A percentile compares a stretch with the other conserved stretches of the same genome.
These are phyloP conservation scores for Coleophoma cylindrospora DNA, from an alignment of 2,329 filamentous ascomycete species.

Conservation along the genomic window DNA sequence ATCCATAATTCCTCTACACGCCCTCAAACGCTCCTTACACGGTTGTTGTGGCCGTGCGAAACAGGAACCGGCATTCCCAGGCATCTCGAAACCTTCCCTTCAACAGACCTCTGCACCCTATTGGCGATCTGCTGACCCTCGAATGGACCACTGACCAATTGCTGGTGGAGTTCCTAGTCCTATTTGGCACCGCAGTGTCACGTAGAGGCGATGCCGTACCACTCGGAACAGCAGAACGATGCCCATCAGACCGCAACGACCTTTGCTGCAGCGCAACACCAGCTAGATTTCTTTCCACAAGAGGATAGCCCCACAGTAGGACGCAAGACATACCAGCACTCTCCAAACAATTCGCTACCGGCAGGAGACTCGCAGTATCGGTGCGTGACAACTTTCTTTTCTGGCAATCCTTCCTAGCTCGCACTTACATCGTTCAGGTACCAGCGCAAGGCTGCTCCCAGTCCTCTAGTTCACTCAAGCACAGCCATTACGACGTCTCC, in stretches of 20 bases:
- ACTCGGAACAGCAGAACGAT: no score
- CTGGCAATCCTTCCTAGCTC: slow-evolving; percentile 5
- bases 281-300: slow-evolving; percentile 16
- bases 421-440: slow-evolving; percentile 20
- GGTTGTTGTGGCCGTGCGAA: no score
- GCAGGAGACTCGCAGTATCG: slow-evolving; percentile 5
- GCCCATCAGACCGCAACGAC: slow-evolving; percentile 12
- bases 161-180: no score
- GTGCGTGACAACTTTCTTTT: slow-evolving; percentile 4
- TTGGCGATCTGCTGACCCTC: no score
- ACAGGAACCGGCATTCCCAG: no score
- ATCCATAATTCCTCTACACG: no score
- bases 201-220: no score
- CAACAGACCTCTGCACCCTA: no score
- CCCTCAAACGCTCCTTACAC: no score
- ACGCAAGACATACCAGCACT: slow-evolving; percentile 14
- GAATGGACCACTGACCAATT: no score
- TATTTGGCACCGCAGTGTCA: no score
- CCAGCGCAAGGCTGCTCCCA: slow-evolving; percentile 26
- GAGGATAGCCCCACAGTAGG: slow-evolving; percentile 22
- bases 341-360: slow-evolving; percentile 16
- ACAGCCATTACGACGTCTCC: slow-evolving; percentile 20
- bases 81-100: no score
- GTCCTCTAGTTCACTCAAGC: slow-evolving; percentile 25
- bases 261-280: slow-evolving; percentile 16